Conservation (phyloP, 2,329 filamentous ascomycete genomes). For the Chaetomiaceae sp. region DNA sequence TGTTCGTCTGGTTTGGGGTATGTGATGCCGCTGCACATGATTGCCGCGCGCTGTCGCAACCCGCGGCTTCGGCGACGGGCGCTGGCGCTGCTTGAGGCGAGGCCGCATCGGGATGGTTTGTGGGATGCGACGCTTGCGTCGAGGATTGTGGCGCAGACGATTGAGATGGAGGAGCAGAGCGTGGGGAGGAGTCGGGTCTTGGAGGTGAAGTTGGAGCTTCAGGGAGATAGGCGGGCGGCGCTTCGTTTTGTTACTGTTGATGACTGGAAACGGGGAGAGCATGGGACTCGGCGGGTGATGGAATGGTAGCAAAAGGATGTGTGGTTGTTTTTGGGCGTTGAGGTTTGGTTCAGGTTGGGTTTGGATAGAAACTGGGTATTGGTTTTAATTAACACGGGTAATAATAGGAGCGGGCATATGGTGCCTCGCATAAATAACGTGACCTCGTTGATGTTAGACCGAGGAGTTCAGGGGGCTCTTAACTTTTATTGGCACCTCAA, state of each 20-base stretch:
- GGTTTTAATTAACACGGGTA: too few relatives aligned
- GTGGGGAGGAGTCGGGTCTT: not conserved
- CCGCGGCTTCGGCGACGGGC: conserved; percentile 10
- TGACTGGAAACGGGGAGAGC: not conserved
- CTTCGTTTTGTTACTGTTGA: not conserved
- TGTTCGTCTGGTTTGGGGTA: conserved; percentile 19
- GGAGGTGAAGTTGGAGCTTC: conserved; percentile 1
- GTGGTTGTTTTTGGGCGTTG: too few relatives aligned
- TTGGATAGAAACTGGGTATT: too few relatives aligned
- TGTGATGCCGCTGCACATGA: conserved; percentile 18
- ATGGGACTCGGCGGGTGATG: not conserved
- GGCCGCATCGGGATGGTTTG: conserved; percentile 4
- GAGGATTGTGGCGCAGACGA: not conserved
- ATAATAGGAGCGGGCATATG: too few relatives aligned
- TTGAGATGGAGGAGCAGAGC: not conserved
- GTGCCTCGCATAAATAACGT: too few relatives aligned
- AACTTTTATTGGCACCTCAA: too few relatives aligned
- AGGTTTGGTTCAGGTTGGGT: too few relatives aligned
- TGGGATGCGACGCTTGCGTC: conserved; percentile 7
- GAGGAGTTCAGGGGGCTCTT: too few relatives aligned
- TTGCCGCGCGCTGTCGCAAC: conserved; percentile 18
- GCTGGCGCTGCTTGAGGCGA: not conserved
- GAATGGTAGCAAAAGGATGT: not conserved
- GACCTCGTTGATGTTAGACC: too few relatives aligned
- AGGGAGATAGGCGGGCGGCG: not conserved